Evolutionary conservation across 2,329 filamentous ascomycete genomes (phyloP), one percentile per base, ranked within the genome.

Genomic region (Penicillium nordicum): DNA sequence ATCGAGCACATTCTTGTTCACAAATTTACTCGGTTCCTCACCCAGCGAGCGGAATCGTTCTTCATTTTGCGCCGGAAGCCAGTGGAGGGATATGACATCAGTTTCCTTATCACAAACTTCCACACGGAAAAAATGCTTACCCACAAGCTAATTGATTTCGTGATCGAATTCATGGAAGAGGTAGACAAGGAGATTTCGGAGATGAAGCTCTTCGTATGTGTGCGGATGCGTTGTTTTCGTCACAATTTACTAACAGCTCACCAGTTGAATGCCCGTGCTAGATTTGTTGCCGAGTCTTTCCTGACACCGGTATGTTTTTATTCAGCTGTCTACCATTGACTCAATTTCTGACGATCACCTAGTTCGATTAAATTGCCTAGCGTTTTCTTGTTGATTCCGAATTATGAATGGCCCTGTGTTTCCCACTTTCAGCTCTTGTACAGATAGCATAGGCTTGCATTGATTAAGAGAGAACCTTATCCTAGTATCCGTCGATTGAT

Each of bases 121-220:
- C 94, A 99, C 70, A 97, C 94, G 5, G 94, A 97, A 76, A 90
- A 95, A 74, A 96, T 99, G 92, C 76, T 97, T 73, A 97, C 97
- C 82, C 93, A 99, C 75, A 97, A 99, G 81, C 82, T 99, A 66
- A 95, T 99, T 34, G 94, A 99, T 75, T 99, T 99, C 71, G 96
- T 99, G 66, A 97, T 99, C 64, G 88, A 97, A 71, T 99, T 99
- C 71, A 97, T 99, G 93, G 93, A 99, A 76, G 94, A 99, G 75
- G 95, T 99, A 5, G 95, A 99, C 76, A 99, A 99, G 82, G 94
- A 99, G 77, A 99, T 99, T 58, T 97, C 94, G 3, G 95, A 99
- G 79, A 97, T 99, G 94, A 99, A 99, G 84, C 88, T 99, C 69
- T 99, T 99, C 77, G 93, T 97, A 84, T 66, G 90, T 58, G 32